phyloP scores from a whole-genome alignment of 2,329 filamentous ascomycete species.

The Nannizziopsis barbatae region DNA sequence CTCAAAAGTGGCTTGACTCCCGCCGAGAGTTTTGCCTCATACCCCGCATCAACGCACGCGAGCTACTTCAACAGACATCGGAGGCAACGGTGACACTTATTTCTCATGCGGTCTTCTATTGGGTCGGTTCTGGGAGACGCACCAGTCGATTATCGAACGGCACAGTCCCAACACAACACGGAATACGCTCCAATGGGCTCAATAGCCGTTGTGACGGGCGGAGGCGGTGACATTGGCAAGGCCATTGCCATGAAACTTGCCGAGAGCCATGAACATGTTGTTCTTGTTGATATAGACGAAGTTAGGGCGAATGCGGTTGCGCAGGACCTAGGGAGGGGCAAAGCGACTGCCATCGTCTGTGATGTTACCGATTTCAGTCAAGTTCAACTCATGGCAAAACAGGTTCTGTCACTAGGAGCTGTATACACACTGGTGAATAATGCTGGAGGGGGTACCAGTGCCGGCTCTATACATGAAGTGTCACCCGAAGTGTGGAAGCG shows the following conservation, averaged over 20 bases:
- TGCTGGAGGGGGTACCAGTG: constrained; percentile 20
- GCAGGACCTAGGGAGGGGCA: constrained; percentile 13
- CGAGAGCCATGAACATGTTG: constrained; percentile 17
- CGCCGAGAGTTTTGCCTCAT: too few relatives aligned
- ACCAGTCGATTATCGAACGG: not conserved
- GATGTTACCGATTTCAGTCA: constrained; percentile 20
- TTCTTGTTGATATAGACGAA: constrained; percentile 19
- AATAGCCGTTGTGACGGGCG: constrained; percentile 22
- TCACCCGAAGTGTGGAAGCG: constrained; percentile 15
- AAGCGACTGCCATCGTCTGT: constrained; percentile 16
- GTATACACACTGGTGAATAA: constrained; percentile 23
- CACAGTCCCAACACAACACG: not conserved
- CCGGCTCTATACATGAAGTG: constrained; percentile 19
- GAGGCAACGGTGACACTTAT: too few relatives aligned
- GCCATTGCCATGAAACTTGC: constrained; percentile 20
- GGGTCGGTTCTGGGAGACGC: too few relatives aligned
- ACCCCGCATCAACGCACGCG: too few relatives aligned
- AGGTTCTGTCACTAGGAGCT: constrained; percentile 9
- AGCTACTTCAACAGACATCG: too few relatives aligned
- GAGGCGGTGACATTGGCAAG: constrained; percentile 20
- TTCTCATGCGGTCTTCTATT: too few relatives aligned
- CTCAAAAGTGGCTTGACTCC: too few relatives aligned
- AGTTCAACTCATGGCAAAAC: constrained; percentile 13
- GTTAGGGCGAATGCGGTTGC: constrained; percentile 13
- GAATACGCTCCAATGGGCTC: not conserved